Conservation (phyloP, 441 rosid species). For the Bocquillonia castaneifolia region DNA sequence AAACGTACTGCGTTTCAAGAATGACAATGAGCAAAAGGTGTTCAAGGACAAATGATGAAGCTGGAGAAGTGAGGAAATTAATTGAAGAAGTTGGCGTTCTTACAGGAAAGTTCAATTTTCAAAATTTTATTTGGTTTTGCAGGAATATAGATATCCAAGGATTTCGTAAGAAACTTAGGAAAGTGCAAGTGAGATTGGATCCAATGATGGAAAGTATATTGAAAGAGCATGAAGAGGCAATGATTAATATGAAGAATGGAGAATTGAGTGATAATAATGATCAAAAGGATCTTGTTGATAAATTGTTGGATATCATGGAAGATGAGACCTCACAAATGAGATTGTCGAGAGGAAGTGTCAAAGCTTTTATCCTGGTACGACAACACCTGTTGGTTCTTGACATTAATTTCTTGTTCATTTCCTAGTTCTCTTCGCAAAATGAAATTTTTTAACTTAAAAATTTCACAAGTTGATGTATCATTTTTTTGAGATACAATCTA, state of each 20-base stretch:
- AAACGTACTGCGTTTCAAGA: too few species aligned
- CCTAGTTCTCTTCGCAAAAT: too few species aligned
- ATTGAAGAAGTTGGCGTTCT: slow-evolving; percentile 35
- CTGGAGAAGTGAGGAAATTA: slow-evolving; percentile 31
- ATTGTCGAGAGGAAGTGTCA: slow-evolving; percentile 39
- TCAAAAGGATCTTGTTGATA: slow-evolving; percentile 38
- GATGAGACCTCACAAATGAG: slow-evolving; percentile 37
- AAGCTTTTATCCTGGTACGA: slow-evolving; percentile 44
- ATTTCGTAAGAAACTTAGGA: slow-evolving; percentile 33
- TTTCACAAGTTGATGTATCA: too few species aligned
- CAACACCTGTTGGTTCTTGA: too few species aligned
- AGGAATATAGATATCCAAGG: slow-evolving; percentile 48
- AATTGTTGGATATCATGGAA: slow-evolving; percentile 32
- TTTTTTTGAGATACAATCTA: too few species aligned
- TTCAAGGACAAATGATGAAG: slow-evolving; percentile 27
- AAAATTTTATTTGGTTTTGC: slow-evolving; percentile 42
- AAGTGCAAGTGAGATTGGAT: slow-evolving; percentile 33
- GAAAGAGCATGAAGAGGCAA: slow-evolving; percentile 31
- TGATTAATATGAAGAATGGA: slow-evolving; percentile 13
- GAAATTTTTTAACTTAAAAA: too few species aligned
- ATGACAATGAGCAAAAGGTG: slow-evolving; percentile 39
- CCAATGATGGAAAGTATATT: slow-evolving; percentile 35
- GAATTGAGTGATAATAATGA: neutral
- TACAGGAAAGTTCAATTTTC: slow-evolving; percentile 37
- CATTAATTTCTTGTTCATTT: too few species aligned